Percentiles rank a stretch among this genome's conserved stretches.
Evolutionary conservation across 352 stramenopile genomes (phyloP).

Genomic region (Globisporangium irregulare): DNA sequence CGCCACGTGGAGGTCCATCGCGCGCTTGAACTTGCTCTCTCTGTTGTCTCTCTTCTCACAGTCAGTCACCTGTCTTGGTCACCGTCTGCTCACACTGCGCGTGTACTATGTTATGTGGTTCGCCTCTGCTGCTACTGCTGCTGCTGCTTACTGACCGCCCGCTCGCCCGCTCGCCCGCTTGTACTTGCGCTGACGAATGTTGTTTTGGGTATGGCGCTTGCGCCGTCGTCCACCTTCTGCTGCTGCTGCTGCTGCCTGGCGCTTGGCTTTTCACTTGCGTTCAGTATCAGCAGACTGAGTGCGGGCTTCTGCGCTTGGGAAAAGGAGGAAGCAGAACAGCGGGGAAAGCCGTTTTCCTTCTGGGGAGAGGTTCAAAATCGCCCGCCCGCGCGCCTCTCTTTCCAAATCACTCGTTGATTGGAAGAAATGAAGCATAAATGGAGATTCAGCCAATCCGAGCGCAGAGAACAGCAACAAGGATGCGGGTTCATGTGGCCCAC

Average conservation of each 20-base stretch:
- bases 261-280: constrained; percentile 4
- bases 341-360: constrained; percentile 1
- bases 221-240: background rate
- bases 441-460: background rate
- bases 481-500: background rate
- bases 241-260: background rate
- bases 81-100: background rate
- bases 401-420: background rate
- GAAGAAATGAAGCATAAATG: background rate
- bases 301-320: background rate
- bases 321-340: background rate
- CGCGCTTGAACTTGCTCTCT: background rate
- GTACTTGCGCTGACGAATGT: background rate
- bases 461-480: background rate
- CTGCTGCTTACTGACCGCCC: background rate
- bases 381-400: constrained; percentile 4
- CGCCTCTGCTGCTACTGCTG: background rate
- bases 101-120: background rate
- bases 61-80: background rate
- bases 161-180: too few relatives aligned
- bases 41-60: background rate
- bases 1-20: constrained; percentile 4
- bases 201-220: background rate
- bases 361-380: constrained; percentile 4
- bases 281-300: constrained; percentile 4